Conservation (phyloP, 2,329 filamentous ascomycete species). For the Arachnopeziza araneosa region DNA sequence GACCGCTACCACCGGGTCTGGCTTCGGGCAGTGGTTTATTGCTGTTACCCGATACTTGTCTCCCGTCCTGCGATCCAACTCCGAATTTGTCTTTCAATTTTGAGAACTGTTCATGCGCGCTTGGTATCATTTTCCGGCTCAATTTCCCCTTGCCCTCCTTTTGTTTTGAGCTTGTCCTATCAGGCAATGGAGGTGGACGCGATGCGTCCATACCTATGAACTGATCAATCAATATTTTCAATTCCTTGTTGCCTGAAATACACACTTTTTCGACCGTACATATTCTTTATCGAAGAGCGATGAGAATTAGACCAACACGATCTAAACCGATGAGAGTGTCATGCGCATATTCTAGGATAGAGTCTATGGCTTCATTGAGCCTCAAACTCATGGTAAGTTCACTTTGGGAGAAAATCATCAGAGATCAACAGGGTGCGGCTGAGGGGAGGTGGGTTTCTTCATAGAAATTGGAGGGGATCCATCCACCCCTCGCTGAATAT, state of each 20-base stretch:
- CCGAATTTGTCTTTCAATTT: background rate
- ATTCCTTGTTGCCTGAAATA: background rate
- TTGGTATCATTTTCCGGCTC: background rate
- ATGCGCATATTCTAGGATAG: background rate
- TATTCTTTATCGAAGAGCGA: background rate
- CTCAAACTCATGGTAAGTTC: background rate
- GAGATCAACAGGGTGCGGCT: background rate
- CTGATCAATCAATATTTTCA: background rate
- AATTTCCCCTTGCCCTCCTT: background rate
- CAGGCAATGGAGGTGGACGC: background rate
- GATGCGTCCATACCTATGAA: background rate
- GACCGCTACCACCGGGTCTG: background rate
- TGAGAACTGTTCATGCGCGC: background rate
- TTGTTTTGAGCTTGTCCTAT: background rate
- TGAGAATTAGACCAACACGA: background rate
- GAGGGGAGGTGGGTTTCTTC: background rate
- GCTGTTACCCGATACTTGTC: background rate
- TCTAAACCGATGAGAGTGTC: background rate
- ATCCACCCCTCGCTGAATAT: background rate
- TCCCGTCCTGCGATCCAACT: too few relatives aligned
- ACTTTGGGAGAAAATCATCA: background rate
- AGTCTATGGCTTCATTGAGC: background rate
- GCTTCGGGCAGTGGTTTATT: background rate
- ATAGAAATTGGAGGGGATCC: background rate
- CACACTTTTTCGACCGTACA: background rate